Base-by-base conservation (phyloP, 2,329 filamentous ascomycete species). In the Aaosphaeria pasadenensis region DNA sequence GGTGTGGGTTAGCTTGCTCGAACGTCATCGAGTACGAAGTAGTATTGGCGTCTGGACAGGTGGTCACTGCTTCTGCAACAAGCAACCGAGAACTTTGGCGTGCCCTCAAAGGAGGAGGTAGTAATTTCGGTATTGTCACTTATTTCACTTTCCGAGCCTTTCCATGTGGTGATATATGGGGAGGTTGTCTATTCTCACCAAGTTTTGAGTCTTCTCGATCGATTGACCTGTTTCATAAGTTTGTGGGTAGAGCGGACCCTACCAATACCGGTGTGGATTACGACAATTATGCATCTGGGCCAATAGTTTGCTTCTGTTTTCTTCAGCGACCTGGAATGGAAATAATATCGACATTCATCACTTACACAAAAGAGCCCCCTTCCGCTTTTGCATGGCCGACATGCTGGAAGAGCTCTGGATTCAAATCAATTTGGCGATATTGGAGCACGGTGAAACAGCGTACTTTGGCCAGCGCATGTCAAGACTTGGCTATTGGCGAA, bases 281-380 rank as follows among this genome's bases (percentile, higher is more conserved):
- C 4, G 52, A 57, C 1, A 39, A 82, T 2, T 63, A 79, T 29
- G 59, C 61, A 2, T 76, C 76, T 4, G 60, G 76, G 9, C 71
- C 73, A 32, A 74, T 81, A 57, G 82, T 81, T 53, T 79, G 78
- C 11, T 71, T 76, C 52, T 67, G 82, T 61, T 81, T 83, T 60
- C 66, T 73, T 1, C 81, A 85, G 55, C 80, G 74, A n/a, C 31
- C 17, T 13, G 43, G 42, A 7, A 0, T 72, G 74, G 4, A 80
- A 55, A 71, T 75, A 13, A 73, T 72, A 1, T 50, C 70, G 6
- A 60, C 70, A 4, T 68, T 70, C 7, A 44, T 77, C 1, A 53
- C 80, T 44, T 71, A 83, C 51, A 69, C 60, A 29, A 56, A 58
- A 24, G n/a, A 45, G 1, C 43, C 51, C 5, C 45, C 52, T 32